Base-by-base conservation (phyloP, 345 rosid genomes). In the Cardamine occulta region DNA sequence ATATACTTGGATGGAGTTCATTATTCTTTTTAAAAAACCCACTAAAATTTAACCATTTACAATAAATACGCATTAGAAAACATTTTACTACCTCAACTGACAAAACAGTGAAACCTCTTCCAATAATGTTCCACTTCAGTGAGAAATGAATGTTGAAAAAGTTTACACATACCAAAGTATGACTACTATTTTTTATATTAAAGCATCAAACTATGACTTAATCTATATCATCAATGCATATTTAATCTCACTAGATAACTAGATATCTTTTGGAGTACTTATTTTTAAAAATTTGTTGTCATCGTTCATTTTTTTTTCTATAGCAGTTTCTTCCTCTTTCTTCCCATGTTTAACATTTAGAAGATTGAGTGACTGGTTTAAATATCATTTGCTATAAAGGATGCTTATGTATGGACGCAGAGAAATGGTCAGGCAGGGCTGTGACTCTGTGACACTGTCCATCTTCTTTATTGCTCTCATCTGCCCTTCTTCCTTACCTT, bases 401-500 rank as follows among this genome's bases (percentile, higher is more conserved):
- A 66, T 58, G 14, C 52, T 8, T 37, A 13, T 65, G 14, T 24
- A 19, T 65, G 42, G 73, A 75, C 6, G 55, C 52, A 68, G 79
- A 68, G 74, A 61, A 75, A 68, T 60, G 74, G 74, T 75, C 79
- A 75, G 63, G 70, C 59, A 76, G 56, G 80, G 74, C 74, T 68
- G 74, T 75, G 55, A 49, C 51, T 61, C 74, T 75, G 74, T 75
- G 39, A 61, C 69, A 62, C 64, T 76, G 80, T 69, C 70, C 57
- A 53, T 62, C 74, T 48, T 75, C 73, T 76, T 76, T 61, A 76
- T 68, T 76, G 49, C 70, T 68, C 70, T 28, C 74, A 40, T 75
- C 74, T 68, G 74, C 79, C 66, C 61, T 62, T 67, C 40, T 26
- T 75, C 61, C 59, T 67, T 67, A 57, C 67, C 68, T 1, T 29